These are phyloP conservation scores for Botrytis galanthina DNA, from an alignment of 2,329 filamentous ascomycete species.

Conservation along the genomic window DNA sequence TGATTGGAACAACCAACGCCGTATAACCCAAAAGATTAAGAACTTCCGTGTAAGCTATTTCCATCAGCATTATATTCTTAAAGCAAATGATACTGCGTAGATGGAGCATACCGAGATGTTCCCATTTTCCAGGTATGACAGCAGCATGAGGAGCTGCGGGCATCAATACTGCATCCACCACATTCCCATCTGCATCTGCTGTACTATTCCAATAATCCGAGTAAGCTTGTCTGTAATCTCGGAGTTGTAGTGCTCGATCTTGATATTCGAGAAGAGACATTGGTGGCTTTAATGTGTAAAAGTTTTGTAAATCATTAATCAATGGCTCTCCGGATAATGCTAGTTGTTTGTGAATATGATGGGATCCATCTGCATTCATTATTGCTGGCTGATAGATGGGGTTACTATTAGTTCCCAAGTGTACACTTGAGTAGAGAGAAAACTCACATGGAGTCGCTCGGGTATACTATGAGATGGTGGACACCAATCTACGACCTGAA, in stretches of 20 bases:
- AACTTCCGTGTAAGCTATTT: constrained; percentile 52
- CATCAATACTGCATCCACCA: constrained; percentile 53
- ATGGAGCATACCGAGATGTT: constrained; percentile 4
- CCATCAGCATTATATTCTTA: neutral
- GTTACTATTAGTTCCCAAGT: neutral
- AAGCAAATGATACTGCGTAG: neutral
- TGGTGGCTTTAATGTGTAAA: neutral
- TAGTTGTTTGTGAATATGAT: constrained; percentile 18
- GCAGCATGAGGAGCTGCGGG: constrained; percentile 49
- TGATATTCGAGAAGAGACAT: constrained; percentile 20
- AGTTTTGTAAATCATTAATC: constrained; percentile 2
- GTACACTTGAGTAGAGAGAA: too few relatives aligned
- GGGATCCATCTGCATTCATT: constrained; percentile 14
- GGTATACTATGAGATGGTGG: constrained; percentile 18
- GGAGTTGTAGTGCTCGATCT: constrained; percentile 9
- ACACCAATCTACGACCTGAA: constrained; percentile 9
- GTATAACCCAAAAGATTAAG: constrained; percentile 64
- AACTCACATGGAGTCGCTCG: constrained; percentile 14
- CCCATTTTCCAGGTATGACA: constrained; percentile 26
- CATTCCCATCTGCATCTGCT: constrained; percentile 30
- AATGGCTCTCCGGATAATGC: constrained; percentile 16
- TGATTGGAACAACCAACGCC: constrained; percentile 55
- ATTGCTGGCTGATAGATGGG: constrained; percentile 1
- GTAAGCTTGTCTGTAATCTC: constrained; percentile 13
- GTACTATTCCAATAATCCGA: constrained; percentile 43